Evolutionary conservation across 306 rosid genomes (phyloP).

Genomic region (Quercus bicolor): DNA sequence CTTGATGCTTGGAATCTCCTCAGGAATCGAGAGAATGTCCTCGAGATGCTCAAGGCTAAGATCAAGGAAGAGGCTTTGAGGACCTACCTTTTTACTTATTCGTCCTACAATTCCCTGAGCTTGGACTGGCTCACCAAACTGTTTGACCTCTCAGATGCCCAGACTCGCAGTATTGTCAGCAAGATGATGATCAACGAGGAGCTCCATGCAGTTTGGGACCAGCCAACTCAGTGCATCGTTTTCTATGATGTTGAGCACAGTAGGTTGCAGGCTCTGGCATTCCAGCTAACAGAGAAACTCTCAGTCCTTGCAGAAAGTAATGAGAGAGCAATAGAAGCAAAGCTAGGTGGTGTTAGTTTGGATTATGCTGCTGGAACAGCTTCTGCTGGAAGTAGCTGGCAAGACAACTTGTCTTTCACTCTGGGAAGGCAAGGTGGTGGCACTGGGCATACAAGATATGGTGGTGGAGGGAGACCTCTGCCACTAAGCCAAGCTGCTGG

Average conservation of each 20-base stretch:
- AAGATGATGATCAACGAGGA: slow-evolving; percentile 94
- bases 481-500: slow-evolving; percentile 40
- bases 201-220: slow-evolving; percentile 77
- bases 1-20: slow-evolving; percentile 91
- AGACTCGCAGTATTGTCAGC: slow-evolving; percentile 61
- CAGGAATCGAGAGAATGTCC: slow-evolving; percentile 47
- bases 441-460: slow-evolving; percentile 56
- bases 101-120: slow-evolving; percentile 75
- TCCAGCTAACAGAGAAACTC: slow-evolving; percentile 79
- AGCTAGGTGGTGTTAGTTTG: slow-evolving; percentile 76
- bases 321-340: slow-evolving; percentile 84
- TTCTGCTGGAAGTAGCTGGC: slow-evolving; percentile 67
- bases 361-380: slow-evolving; percentile 56
- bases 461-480: slow-evolving; percentile 50
- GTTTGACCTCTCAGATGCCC: slow-evolving; percentile 69
- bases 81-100: slow-evolving; percentile 82
- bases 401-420: slow-evolving; percentile 49
- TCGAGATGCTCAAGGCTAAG: slow-evolving; percentile 74
- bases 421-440: slow-evolving; percentile 68
- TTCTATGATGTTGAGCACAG: slow-evolving; percentile 55
- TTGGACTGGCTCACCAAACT: slow-evolving; percentile 62
- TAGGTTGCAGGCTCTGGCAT: slow-evolving; percentile 71
- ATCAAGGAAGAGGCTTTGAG: slow-evolving; percentile 91
- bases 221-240: slow-evolving; percentile 52
- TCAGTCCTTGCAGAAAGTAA: slow-evolving; percentile 81